These are phyloP conservation scores for Saturnispora dispora DNA, from an alignment of 805 yeast species.

Conservation along the genomic window DNA sequence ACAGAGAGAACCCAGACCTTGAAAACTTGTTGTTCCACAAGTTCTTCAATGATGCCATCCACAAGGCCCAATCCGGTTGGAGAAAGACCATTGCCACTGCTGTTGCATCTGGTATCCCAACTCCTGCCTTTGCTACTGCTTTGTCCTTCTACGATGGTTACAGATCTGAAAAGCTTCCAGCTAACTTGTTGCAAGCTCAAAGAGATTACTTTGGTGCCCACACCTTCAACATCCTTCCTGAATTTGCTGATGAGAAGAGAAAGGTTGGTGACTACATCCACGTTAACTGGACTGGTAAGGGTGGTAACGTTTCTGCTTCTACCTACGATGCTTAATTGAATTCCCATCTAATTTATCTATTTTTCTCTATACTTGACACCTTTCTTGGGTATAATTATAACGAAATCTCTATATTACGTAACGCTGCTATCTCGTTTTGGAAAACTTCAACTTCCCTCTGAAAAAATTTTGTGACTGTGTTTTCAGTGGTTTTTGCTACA, in stretches of 20 bases:
- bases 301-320: conserved; percentile 95
- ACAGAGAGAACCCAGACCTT: conserved; percentile 84
- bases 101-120: conserved; percentile 82
- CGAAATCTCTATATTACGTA: not conserved
- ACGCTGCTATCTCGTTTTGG: not conserved
- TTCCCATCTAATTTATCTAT: not conserved
- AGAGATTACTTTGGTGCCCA: conserved; percentile 99
- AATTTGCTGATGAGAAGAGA: conserved; percentile 63
- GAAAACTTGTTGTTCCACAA: conserved; percentile 94
- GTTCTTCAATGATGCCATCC: conserved; percentile 85
- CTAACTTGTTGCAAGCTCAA: conserved; percentile 97
- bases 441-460: not conserved
- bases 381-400: not conserved
- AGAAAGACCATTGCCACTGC: conserved; percentile 77
- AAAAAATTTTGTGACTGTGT: conserved; percentile 7
- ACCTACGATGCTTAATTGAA: conserved; percentile 73
- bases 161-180: conserved; percentile 93
- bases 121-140: conserved; percentile 97
- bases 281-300: conserved; percentile 98
- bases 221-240: conserved; percentile 93
- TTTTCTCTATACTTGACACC: not conserved
- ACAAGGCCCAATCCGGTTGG: conserved; percentile 94
- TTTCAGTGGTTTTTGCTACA: conserved; percentile 1
- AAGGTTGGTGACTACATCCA: conserved; percentile 82
- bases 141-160: conserved; percentile 97